Evolutionary conservation across 306 rosid species (phyloP).

Genomic region (Glycine latifolia): DNA sequence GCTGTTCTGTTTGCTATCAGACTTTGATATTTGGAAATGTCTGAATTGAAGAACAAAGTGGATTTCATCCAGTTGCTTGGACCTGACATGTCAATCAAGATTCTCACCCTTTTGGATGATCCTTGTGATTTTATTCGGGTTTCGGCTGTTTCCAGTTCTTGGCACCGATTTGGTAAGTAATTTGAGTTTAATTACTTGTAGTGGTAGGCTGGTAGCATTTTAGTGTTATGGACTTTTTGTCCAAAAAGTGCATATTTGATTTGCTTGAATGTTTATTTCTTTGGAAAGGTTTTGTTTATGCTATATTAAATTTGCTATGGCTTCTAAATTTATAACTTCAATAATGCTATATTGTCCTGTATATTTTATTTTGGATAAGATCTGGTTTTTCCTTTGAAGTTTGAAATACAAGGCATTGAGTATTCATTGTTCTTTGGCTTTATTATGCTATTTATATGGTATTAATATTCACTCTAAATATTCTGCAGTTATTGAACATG

Average conservation of each 20-base stretch:
- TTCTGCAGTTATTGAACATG: conserved; percentile 71
- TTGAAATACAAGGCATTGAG: conserved; percentile 13
- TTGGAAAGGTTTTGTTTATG: neutral
- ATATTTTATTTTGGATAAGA: neutral
- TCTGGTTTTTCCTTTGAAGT: neutral
- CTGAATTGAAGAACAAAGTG: conserved; percentile 40
- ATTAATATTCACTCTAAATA: conserved; percentile 29
- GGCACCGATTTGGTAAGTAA: conserved; percentile 64
- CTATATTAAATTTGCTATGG: conserved; percentile 2
- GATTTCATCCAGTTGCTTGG: conserved; percentile 62
- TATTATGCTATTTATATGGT: conserved; percentile 37
- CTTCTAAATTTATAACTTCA: conserved; percentile 25
- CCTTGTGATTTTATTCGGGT: conserved; percentile 68
- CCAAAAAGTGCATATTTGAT: conserved; percentile 5
- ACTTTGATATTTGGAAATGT: conserved; percentile 46
- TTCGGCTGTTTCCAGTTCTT: conserved; percentile 59
- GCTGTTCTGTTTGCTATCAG: conserved; percentile 36
- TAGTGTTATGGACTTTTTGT: conserved; percentile 31
- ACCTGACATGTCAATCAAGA: conserved; percentile 57
- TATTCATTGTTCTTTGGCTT: conserved; percentile 25
- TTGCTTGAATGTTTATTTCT: neutral
- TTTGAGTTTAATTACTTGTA: conserved; percentile 26
- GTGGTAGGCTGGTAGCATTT: neutral
- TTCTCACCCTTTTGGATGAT: conserved; percentile 66
- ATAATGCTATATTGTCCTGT: conserved; percentile 22